Percentiles rank a stretch among this genome's conserved stretches.
Conservation (phyloP, 345 rosid genomes). For the Microthlaspi erraticum region DNA sequence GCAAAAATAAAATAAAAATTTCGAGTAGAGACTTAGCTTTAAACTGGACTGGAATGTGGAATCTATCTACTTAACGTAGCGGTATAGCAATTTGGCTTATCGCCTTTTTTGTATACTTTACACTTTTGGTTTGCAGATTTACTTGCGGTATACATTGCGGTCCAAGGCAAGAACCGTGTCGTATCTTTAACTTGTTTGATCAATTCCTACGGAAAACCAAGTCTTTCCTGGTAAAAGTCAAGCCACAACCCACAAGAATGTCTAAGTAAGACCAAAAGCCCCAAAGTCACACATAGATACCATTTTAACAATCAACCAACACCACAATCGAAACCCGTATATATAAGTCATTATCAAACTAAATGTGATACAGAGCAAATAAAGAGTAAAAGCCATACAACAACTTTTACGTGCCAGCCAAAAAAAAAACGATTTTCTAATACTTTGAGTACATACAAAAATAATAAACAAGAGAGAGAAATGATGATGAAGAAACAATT, state of each 20-base stretch:
- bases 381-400: constrained; percentile 34
- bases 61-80: neutral
- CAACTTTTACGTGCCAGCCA: constrained; percentile 25
- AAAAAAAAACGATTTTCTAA: neutral
- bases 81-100: neutral
- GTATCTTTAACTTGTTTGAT: constrained; percentile 42
- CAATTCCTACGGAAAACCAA: constrained; percentile 42
- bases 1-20: neutral
- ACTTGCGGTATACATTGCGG: constrained; percentile 34
- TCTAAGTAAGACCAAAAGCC: constrained; percentile 31
- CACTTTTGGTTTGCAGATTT: neutral
- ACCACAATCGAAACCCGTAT: constrained; percentile 22
- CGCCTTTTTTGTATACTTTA: neutral
- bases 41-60: neutral
- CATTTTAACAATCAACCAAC: constrained; percentile 30
- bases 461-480: neutral
- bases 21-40: neutral
- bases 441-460: neutral
- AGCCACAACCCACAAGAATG: constrained; percentile 36
- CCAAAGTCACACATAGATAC: constrained; percentile 29
- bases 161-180: constrained; percentile 44
- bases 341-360: constrained; percentile 31
- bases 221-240: constrained; percentile 46
- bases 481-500: constrained; percentile 39
- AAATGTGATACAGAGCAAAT: constrained; percentile 29